phyloP scores from a whole-genome alignment of 805 yeast genomes.

The Jamesozyma hellenica region DNA sequence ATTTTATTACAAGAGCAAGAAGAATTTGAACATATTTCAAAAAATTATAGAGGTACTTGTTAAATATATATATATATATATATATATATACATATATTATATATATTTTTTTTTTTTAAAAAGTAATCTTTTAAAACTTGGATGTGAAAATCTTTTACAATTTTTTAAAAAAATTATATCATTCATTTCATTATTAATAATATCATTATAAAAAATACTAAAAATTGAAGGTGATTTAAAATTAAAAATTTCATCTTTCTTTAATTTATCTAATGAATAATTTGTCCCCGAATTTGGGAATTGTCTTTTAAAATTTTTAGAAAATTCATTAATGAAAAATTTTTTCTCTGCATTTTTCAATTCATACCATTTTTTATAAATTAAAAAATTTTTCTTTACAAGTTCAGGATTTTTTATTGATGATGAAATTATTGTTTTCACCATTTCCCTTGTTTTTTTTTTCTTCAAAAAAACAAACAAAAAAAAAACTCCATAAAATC shows the following conservation, averaged over 20 bases:
- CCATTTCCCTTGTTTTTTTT: too few relatives aligned
- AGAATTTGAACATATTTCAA: conserved; percentile 8
- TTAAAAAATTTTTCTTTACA: background rate
- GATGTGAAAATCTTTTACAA: conserved; percentile 7
- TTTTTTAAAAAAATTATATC: background rate
- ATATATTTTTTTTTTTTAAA: conserved; percentile 1
- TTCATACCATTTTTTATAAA: conserved; percentile 22
- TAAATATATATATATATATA: conserved; percentile 2
- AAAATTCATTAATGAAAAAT: conserved; percentile 18
- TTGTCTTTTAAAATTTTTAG: conserved; percentile 16
- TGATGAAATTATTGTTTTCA: too few relatives aligned
- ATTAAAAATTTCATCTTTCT: conserved; percentile 14
- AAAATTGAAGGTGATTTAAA: conserved; percentile 26
- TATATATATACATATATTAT: background rate
- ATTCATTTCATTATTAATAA: conserved; percentile 9
- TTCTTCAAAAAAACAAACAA: too few relatives aligned
- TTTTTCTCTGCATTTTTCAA: conserved; percentile 19
- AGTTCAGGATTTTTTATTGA: too few relatives aligned
- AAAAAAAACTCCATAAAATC: too few relatives aligned
- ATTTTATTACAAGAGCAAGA: conserved; percentile 5
- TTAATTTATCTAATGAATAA: conserved; percentile 19
- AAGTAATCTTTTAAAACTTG: conserved; percentile 6
- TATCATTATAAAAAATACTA: conserved; percentile 27
- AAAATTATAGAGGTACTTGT: conserved; percentile 27
- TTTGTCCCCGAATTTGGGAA: conserved; percentile 27